Base-by-base conservation (phyloP, 805 yeast species). In the Ogataea degrootiae region DNA sequence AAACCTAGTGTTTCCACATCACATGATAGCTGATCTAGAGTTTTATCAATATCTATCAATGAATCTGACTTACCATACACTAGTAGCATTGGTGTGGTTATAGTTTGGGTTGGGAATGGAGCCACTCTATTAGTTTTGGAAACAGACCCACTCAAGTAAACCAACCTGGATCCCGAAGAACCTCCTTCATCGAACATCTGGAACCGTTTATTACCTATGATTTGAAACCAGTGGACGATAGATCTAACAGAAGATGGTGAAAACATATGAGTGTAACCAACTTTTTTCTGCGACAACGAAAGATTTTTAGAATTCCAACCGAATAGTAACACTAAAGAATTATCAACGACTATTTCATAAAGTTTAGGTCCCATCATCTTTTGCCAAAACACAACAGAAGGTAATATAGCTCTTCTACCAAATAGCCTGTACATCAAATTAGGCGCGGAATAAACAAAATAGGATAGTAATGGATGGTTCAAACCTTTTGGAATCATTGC, bases 401-500 rank as follows among this genome's bases (percentile, higher is more conserved):
- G 87, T 60, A 92, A 72, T 37, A 91, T 73, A 2, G 88, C 82
- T 51, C 80, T 74, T 44, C 79, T 70, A 2, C 97, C 96, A 63
- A 91, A 91, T 37, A 89, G 65, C 41, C 83, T 63, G 60, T 74
- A 87, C 59, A 91, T 69, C 37, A 89, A 65, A 45, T 79, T 72
- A 1, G 97, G 97, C 3, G 90, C 82, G 1, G 94, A 77, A 54
- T 85, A 79, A 51, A 87, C 79, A 41, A 92, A 70, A 0, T 86
- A 75, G 5, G 61, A 55, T 23, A 60, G 53, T 11, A 61, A 14
- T 15, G 63, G 63, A 35, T 61, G 62, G 80, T 89, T 39, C 37
- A 91, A 71, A 2, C 96, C 94, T 39, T 82, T 84, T 0, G 98
- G 98, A 0, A 96, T 85, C 76, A 92, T 85, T 1, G 97, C 97